A percentile compares a stretch with the other conserved stretches of the same genome.
These are phyloP conservation scores for Trapa incisa DNA, from an alignment of 345 rosid species.

Conservation along the genomic window DNA sequence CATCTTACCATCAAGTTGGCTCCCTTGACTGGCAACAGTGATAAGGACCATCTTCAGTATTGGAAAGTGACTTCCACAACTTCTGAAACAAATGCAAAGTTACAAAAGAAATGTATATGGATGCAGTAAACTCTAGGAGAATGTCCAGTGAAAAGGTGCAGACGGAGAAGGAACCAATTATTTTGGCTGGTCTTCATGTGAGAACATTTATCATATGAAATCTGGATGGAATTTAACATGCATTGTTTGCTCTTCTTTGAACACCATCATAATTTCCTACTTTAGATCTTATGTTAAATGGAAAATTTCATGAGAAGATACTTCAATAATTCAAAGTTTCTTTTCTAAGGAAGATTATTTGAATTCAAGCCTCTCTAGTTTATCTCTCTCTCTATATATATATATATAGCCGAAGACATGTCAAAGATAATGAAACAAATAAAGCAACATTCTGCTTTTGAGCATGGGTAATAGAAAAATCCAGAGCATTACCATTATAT, in stretches of 20 bases:
- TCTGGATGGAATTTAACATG: not conserved
- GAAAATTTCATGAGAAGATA: not conserved
- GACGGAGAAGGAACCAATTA: not conserved
- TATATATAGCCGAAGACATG: not conserved
- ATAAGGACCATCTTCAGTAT: not conserved
- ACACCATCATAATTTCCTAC: not conserved
- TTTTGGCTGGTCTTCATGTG: not conserved
- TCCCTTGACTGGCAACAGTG: conserved; percentile 1
- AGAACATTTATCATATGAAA: not conserved
- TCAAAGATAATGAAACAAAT: not conserved
- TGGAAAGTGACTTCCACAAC: not conserved
- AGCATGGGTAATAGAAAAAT: not conserved
- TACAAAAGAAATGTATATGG: not conserved
- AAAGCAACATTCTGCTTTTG: not conserved
- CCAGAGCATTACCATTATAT: not conserved
- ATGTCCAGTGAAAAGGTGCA: not conserved
- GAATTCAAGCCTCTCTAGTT: not conserved
- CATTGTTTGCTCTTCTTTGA: not conserved
- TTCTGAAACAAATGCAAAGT: not conserved
- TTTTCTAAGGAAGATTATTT: not conserved
- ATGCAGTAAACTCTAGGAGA: not conserved
- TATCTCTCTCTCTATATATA: too few relatives aligned
- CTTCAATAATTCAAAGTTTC: not conserved
- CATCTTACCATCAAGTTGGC: not conserved
- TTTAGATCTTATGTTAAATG: not conserved